Evolutionary conservation across 768 basidiomycete genomes (phyloP).

Genomic region (Lactifluus pinguis): DNA sequence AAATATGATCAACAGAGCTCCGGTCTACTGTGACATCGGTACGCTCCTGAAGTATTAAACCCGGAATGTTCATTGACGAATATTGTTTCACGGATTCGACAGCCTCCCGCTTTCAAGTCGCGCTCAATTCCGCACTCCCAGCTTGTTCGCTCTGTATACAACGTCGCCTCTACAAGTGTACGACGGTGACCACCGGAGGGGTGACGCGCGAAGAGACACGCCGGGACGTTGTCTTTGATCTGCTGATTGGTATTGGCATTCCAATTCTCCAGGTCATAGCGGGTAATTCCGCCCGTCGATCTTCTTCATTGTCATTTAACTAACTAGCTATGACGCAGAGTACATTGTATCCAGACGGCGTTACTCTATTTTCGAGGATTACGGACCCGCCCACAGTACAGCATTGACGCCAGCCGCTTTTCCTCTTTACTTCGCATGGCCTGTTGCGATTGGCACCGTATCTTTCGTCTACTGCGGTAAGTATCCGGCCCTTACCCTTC

Average conservation of each 20-base stretch:
- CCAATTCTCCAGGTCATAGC: slow-evolving; percentile 9
- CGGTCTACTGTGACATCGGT: slow-evolving; percentile 53
- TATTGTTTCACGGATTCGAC: background rate
- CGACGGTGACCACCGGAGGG: slow-evolving; percentile 27
- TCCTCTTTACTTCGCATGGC: slow-evolving; percentile 28
- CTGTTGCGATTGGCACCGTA: slow-evolving; percentile 17
- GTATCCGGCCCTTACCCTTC: slow-evolving; percentile 3
- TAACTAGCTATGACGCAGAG: background rate
- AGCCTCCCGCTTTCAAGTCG: slow-evolving; percentile 35
- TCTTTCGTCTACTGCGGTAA: slow-evolving; percentile 33
- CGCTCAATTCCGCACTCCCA: slow-evolving; percentile 30
- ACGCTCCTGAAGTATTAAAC: slow-evolving; percentile 15
- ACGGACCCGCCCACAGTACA: slow-evolving; percentile 34
- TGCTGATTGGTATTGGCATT: slow-evolving; percentile 25
- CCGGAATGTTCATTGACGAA: background rate
- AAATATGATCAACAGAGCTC: slow-evolving; percentile 38
- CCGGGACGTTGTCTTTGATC: slow-evolving; percentile 24
- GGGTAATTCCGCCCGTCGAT: background rate
- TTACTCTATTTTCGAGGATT: slow-evolving; percentile 40
- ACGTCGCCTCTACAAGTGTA: slow-evolving; percentile 40
- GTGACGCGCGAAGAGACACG: slow-evolving; percentile 25
- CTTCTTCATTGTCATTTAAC: background rate
- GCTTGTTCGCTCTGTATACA: slow-evolving; percentile 38
- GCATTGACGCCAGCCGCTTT: slow-evolving; percentile 25
- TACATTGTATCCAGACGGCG: slow-evolving; percentile 29